Percentiles rank a stretch among this genome's conserved stretches.
These are phyloP conservation scores for Yamadazyma insecticola DNA, from an alignment of 805 yeast species.

Conservation along the genomic window DNA sequence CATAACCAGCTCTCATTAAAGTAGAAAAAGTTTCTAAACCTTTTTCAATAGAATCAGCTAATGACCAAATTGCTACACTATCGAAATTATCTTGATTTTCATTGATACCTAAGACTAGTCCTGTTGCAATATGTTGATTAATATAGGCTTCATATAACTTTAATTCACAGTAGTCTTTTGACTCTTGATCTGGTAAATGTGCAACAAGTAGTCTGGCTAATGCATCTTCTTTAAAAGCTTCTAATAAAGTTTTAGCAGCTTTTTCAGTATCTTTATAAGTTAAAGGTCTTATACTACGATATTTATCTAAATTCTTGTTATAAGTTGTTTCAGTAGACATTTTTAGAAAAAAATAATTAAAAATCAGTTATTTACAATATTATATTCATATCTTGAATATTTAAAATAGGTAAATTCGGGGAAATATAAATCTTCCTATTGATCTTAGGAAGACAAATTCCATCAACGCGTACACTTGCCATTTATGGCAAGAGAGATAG, in stretches of 20 bases:
- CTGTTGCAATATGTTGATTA: constrained; percentile 46
- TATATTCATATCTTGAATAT: too few relatives aligned
- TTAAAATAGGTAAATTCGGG: too few relatives aligned
- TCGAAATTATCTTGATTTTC: constrained; percentile 42
- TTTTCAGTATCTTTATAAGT: constrained; percentile 20
- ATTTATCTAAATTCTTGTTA: neutral
- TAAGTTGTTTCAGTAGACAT: too few relatives aligned
- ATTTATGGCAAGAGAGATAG: too few relatives aligned
- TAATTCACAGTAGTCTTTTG: constrained; percentile 24
- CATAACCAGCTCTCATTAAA: constrained; percentile 50
- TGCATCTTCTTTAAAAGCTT: constrained; percentile 30
- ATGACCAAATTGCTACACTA: constrained; percentile 52
- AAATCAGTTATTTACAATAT: too few relatives aligned
- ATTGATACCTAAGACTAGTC: constrained; percentile 46
- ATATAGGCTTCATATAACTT: constrained; percentile 48
- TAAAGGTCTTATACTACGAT: constrained; percentile 12
- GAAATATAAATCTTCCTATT: too few relatives aligned
- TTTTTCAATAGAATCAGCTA: constrained; percentile 37
- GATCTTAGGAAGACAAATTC: too few relatives aligned
- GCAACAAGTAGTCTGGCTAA: constrained; percentile 27
- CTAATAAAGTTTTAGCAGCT: constrained; percentile 35
- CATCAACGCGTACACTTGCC: too few relatives aligned
- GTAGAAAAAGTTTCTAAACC: constrained; percentile 44
- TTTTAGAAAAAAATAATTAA: too few relatives aligned
- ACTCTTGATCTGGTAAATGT: constrained; percentile 18